Evolutionary conservation across 2,329 filamentous ascomycete species (phyloP), one percentile per base, ranked within the genome.

Genomic region (Diaporthe citriasiana): DNA sequence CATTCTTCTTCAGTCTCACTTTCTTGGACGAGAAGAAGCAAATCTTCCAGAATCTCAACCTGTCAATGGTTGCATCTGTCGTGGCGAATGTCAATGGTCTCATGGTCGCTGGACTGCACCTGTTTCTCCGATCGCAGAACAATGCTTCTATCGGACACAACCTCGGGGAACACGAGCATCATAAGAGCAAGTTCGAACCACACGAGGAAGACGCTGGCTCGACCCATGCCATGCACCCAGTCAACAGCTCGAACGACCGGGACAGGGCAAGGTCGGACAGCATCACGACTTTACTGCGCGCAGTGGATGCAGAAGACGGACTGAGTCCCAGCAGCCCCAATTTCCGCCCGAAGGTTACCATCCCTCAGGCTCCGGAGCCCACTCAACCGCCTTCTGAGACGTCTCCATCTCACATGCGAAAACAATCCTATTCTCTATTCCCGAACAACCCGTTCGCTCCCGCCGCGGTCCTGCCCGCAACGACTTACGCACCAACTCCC

Each of bases 11-110:
- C 76, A 87, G 87, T 17, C 82, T 92, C 27, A 85, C 87, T 8
- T 87, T 90, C 72, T 80, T 79, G 50, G 80, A 84, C 57, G 77
- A 82, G 19, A 78, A 81, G 50, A 79, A 81, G 30, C 78, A 81
- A 63, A 81, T 83, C 47, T 80, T 82, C 66, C 80, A 84, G 38
- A 84, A 86, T 15, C 83, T 88, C 57, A 88, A 81, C 73, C 82
- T 92, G 5, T 86, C 90, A 3, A 90, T 92, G 85, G 88, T 93
- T 53, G 90, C 91, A 35, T 89, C 91, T 22, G 89, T 94, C 9
- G 89, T 91, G 3, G 85, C 91, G 22, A 93, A 93, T 78, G 85
- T 93, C 2, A 91, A 91, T 0, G 92, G 92, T 3, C 82, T 94
- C 22, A 86, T 91, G 80, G 91, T 89, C 22, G 90, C 91, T 5